phyloP scores from a whole-genome alignment of 495 filamentous ascomycete genomes.

The Aspergillus asperescens region DNA sequence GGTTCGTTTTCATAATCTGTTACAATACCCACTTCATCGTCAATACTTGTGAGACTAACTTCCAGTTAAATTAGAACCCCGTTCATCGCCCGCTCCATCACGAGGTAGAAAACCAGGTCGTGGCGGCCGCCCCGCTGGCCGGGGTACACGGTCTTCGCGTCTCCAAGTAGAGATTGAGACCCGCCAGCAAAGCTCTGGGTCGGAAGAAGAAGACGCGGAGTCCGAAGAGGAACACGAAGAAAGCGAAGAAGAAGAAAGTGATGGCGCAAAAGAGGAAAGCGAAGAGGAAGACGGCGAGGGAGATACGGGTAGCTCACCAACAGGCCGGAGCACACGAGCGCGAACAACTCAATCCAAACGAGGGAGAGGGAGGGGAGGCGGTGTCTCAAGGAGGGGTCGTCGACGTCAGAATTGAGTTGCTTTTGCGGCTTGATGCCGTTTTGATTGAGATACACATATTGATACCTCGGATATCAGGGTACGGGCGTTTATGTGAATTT shows the following conservation, averaged over 20 bases:
- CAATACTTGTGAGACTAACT: conserved; percentile 10
- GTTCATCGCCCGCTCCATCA: conserved; percentile 45
- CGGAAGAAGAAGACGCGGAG: conserved; percentile 38
- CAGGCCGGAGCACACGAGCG: conserved; percentile 36
- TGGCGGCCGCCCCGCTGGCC: conserved; percentile 31
- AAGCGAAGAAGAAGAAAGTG: conserved; percentile 33
- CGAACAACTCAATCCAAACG: conserved; percentile 35
- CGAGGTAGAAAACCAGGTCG: conserved; percentile 41
- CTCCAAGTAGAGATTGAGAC: conserved; percentile 39
- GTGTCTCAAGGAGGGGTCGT: conserved; percentile 33
- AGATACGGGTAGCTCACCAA: conserved; percentile 35
- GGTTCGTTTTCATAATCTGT: conserved; percentile 26
- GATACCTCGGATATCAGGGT: conserved; percentile 25
- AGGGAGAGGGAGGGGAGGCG: conserved; percentile 33
- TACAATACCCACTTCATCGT: conserved; percentile 9
- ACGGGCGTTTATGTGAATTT: conserved; percentile 16
- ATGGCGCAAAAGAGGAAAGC: conserved; percentile 25
- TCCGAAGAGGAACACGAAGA: conserved; percentile 44
- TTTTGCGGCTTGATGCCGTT: not conserved
- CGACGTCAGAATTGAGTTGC: conserved; percentile 26
- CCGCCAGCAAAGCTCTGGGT: conserved; percentile 21
- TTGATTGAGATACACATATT: conserved; percentile 5
- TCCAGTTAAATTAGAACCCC: conserved; percentile 33
- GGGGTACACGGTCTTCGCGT: conserved; percentile 41
- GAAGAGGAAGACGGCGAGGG: conserved; percentile 37